Evolutionary conservation across 1,139 yeast species (phyloP), one percentile per base, ranked within the genome.

Genomic region (Meyerozyma athensensis): DNA sequence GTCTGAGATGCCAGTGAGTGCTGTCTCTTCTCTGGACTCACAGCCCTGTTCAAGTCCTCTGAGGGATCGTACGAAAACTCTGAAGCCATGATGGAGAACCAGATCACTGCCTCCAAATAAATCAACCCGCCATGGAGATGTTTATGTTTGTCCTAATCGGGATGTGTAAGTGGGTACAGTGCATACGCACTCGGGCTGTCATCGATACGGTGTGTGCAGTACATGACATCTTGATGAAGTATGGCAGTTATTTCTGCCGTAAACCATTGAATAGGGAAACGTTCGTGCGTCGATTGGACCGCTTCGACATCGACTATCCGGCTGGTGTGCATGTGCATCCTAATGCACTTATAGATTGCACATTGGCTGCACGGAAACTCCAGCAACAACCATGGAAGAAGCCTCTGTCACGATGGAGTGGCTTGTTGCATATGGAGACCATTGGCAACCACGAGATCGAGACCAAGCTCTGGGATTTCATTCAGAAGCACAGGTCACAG

Each of bases 391-490:
- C 12, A n/a, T 9, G 5, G 4, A 13, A 3, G 23, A 26, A n/a
- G 7, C n/a, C n/a, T 2, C 26, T 38, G 18, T 20, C 18, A 20
- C 17, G 13, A 9, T 24, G 28, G 28, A 12, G 17, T 9, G 7
- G 14, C 13, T 24, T 24, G 28, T 24, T 24, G 28, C 28, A 24
- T 7, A 12, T 24, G 28, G 4, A 17, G 5, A 14, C 17, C 4
- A 13, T 12, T 9, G 5, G 28, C 8, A 47, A 43, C 26, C 22
- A 21, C 5, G 47, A 47, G 12, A 40, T 59, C 8, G 66, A 60
- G 38, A 22, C 26, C 4, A 47, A 45, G 16, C 38, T 58, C 14
- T 48, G 50, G 48, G 35, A 28, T 7, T 43, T 49, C 9, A 19
- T 57, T 26, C 33, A 40, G 18, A 34, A 34, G 8, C 36, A 48